Percentiles rank a stretch among this genome's conserved stretches.
Conservation (phyloP, 345 rosid genomes). For the Hibiscus syriacus region DNA sequence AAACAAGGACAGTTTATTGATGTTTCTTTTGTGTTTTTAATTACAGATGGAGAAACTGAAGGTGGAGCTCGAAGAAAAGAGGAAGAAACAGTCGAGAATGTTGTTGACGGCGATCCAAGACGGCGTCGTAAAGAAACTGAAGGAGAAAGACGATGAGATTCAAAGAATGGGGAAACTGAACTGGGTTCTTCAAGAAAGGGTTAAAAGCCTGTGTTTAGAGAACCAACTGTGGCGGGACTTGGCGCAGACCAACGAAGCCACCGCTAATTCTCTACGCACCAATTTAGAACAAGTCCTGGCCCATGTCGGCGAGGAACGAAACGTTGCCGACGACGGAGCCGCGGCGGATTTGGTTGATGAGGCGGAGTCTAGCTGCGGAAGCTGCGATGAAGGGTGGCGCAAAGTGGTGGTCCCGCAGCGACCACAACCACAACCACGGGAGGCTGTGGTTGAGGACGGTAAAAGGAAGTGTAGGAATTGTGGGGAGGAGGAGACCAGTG, state of each 20-base stretch:
- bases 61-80: constrained; percentile 51
- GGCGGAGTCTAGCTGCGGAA: constrained; percentile 61
- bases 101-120: constrained; percentile 37
- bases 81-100: constrained; percentile 48
- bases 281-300: constrained; percentile 58
- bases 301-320: constrained; percentile 36
- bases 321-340: constrained; percentile 12
- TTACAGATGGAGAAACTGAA: constrained; percentile 47
- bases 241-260: constrained; percentile 65
- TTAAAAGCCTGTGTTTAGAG: constrained; percentile 41
- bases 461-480: constrained; percentile 43
- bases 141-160: constrained; percentile 67
- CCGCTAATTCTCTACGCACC: constrained; percentile 49
- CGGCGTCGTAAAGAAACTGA: constrained; percentile 32
- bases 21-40: neutral
- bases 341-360: constrained; percentile 29
- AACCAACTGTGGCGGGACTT: constrained; percentile 61
- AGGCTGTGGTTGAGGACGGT: neutral
- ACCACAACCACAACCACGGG: constrained; percentile 8
- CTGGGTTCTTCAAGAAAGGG: constrained; percentile 59
- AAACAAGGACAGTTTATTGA: constrained; percentile 3
- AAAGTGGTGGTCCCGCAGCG: constrained; percentile 5
- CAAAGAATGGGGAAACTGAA: constrained; percentile 42
- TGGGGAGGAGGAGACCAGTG: constrained; percentile 59
- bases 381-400: constrained; percentile 22